Percentiles rank a stretch among this genome's conserved stretches.
phyloP scores from a whole-genome alignment of 2,329 filamentous ascomycete species.

The Claviceps quebecensis region DNA sequence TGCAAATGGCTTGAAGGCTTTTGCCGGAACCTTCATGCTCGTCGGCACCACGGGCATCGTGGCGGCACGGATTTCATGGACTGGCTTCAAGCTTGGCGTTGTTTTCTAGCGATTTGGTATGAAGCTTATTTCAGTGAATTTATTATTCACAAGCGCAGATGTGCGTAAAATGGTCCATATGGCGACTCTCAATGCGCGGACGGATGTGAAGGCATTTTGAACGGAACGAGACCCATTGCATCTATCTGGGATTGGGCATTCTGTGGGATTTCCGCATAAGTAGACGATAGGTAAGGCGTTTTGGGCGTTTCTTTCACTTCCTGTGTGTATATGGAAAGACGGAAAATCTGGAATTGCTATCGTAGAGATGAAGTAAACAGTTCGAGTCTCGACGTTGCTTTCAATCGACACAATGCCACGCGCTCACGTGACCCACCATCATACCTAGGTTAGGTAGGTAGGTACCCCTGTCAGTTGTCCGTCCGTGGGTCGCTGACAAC shows the following conservation, averaged over 20 bases:
- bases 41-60: constrained; percentile 9
- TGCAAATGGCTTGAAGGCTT: constrained; percentile 8
- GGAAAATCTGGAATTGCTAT: too few species aligned
- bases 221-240: neutral
- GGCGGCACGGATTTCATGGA: constrained; percentile 6
- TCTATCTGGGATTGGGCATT: neutral
- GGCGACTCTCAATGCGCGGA: neutral
- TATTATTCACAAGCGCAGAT: too few species aligned
- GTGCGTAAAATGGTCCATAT: neutral
- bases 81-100: constrained; percentile 8
- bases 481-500: neutral
- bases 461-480: neutral
- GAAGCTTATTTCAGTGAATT: neutral
- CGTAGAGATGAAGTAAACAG: too few species aligned
- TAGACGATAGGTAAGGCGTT: neutral
- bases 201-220: neutral
- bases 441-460: too few species aligned
- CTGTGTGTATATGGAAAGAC: too few species aligned
- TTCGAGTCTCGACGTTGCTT: too few species aligned
- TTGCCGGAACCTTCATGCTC: constrained; percentile 9
- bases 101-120: constrained; percentile 2
- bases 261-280: neutral
- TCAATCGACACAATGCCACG: neutral
- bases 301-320: neutral
- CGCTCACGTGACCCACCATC: neutral